A percentile compares a stretch with the other conserved stretches of the same genome.
phyloP scores from a whole-genome alignment of 2,329 filamentous ascomycete species.

The Aspergillus cejpii region DNA sequence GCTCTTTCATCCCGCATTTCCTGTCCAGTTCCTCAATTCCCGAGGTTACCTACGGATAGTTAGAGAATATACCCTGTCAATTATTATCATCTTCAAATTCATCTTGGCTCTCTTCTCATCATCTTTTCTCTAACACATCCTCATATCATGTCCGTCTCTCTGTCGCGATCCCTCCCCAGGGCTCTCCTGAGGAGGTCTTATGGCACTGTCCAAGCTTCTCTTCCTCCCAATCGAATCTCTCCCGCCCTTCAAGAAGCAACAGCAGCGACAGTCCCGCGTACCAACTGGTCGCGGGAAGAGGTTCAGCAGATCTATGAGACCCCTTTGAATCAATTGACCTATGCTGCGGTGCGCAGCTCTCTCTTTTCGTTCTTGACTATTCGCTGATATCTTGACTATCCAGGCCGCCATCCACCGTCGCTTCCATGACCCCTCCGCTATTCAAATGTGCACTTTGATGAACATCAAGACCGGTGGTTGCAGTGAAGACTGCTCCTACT shows the following conservation, averaged over 20 bases:
- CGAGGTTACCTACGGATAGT: background rate
- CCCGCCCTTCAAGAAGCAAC: slow-evolving; percentile 33
- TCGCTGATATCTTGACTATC: background rate
- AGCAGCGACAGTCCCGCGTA: slow-evolving; percentile 48
- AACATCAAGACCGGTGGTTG: slow-evolving; percentile 95
- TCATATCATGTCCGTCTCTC: slow-evolving; percentile 26
- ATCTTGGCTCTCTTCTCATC: too few species aligned
- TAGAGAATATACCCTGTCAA: background rate
- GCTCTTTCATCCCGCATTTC: background rate
- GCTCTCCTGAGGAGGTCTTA: slow-evolving; percentile 29
- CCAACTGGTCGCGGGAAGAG: slow-evolving; percentile 74
- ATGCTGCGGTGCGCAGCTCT: slow-evolving; percentile 57
- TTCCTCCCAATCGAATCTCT: slow-evolving; percentile 29
- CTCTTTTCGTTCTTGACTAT: background rate
- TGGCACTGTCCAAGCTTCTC: slow-evolving; percentile 36
- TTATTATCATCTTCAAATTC: background rate
- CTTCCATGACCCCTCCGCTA: slow-evolving; percentile 75
- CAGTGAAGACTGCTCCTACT: slow-evolving; percentile 89
- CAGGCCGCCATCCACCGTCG: slow-evolving; percentile 72
- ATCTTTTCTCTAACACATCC: slow-evolving; percentile 1
- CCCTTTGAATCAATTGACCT: slow-evolving; percentile 70
- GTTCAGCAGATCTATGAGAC: slow-evolving; percentile 75
- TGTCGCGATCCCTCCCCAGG: slow-evolving; percentile 27
- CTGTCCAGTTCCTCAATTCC: background rate
- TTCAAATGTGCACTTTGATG: slow-evolving; percentile 91